Evolutionary conservation across 2,329 filamentous ascomycete genomes (phyloP).

Genomic region (Pseudopithomyces maydicus): DNA sequence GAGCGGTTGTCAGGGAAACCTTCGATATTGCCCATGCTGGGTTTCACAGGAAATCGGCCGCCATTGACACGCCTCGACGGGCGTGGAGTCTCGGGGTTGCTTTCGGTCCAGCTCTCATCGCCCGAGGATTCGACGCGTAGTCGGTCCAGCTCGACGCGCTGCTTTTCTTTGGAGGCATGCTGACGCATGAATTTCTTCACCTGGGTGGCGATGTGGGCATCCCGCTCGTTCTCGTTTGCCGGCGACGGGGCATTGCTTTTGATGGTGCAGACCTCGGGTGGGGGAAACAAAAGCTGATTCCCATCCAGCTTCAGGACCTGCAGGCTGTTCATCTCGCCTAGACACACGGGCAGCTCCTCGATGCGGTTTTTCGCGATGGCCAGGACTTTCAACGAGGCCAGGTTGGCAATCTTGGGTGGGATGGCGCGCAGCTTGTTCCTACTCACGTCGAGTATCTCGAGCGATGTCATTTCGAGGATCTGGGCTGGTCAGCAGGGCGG

Average conservation of each 20-base stretch:
- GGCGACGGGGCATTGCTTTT: slow-evolving; percentile 49
- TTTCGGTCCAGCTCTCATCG: slow-evolving; percentile 63
- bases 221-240: slow-evolving; percentile 64
- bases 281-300: slow-evolving; percentile 82
- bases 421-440: slow-evolving; percentile 81
- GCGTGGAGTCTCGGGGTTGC: slow-evolving; percentile 76
- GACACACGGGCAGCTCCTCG: slow-evolving; percentile 77
- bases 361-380: slow-evolving; percentile 88
- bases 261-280: slow-evolving; percentile 51
- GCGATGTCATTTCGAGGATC: slow-evolving; percentile 83
- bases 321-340: slow-evolving; percentile 88
- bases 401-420: slow-evolving; percentile 77
- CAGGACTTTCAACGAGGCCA: slow-evolving; percentile 86
- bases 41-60: slow-evolving; percentile 67
- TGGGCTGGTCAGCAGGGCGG: slow-evolving; percentile 45
- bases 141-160: slow-evolving; percentile 37
- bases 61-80: slow-evolving; percentile 62
- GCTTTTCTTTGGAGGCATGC: slow-evolving; percentile 43
- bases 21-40: slow-evolving; percentile 71
- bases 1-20: slow-evolving; percentile 60
- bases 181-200: slow-evolving; percentile 63
- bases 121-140: slow-evolving; percentile 51
- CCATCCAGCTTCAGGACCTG: slow-evolving; percentile 89
- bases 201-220: slow-evolving; percentile 63
- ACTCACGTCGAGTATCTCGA: slow-evolving; percentile 92